Percentiles rank a stretch among this genome's conserved stretches.
Evolutionary conservation across 164 flowering plant species (phyloP).

Genomic region (Vitis amurensis): DNA sequence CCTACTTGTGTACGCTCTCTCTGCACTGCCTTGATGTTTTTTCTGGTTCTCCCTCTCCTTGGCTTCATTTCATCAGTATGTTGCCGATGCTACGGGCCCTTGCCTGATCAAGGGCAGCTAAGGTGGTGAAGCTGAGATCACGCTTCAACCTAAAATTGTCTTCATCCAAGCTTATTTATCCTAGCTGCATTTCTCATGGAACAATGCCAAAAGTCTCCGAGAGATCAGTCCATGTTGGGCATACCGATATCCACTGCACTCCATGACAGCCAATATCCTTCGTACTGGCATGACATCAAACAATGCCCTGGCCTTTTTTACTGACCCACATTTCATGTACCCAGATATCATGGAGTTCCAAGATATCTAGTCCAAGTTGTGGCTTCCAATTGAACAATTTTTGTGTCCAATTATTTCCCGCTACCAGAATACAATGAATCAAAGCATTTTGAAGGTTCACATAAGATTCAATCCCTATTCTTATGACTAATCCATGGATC

Average conservation of each 20-base stretch:
- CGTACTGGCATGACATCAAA: slow-evolving; percentile 44
- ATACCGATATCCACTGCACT: slow-evolving; percentile 49
- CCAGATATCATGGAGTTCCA: too few relatives aligned
- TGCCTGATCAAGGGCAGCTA: too few relatives aligned
- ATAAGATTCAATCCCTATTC: slow-evolving; percentile 34
- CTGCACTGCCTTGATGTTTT: too few relatives aligned
- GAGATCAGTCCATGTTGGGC: slow-evolving; percentile 26
- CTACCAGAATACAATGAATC: slow-evolving; percentile 42
- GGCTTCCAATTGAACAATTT: slow-evolving; percentile 24
- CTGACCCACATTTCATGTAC: not conserved
- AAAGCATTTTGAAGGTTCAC: slow-evolving; percentile 28
- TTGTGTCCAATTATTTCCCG: slow-evolving; percentile 29
- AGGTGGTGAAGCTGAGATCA: too few relatives aligned
- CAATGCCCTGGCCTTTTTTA: slow-evolving; percentile 31
- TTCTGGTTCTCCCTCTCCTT: too few relatives aligned
- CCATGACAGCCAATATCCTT: slow-evolving; percentile 45
- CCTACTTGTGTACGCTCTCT: too few relatives aligned
- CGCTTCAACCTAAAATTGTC: too few relatives aligned
- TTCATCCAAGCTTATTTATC: slow-evolving; percentile 9
- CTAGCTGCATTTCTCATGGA: slow-evolving; percentile 39
- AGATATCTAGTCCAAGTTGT: not conserved
- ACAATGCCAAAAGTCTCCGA: slow-evolving; percentile 35
- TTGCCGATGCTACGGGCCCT: too few relatives aligned
- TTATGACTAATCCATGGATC: slow-evolving; percentile 32
- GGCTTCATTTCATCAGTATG: too few relatives aligned